Evolutionary conservation across 2,329 filamentous ascomycete species (phyloP).

Genomic region (Penicillium frequentans): DNA sequence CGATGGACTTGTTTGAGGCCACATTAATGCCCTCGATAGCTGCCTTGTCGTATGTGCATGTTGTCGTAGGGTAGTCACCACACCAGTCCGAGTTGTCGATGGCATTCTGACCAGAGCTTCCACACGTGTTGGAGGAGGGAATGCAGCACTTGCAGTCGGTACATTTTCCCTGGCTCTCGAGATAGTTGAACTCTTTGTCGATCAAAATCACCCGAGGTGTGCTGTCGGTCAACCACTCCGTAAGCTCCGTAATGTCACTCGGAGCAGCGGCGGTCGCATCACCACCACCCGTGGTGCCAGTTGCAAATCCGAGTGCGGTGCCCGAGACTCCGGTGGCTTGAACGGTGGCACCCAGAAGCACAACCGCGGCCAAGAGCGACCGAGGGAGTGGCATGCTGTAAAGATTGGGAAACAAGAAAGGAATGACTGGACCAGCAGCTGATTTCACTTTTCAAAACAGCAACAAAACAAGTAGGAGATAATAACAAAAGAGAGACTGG

Average conservation of each 20-base stretch:
- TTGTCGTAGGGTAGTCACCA: no score
- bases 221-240: constrained; percentile 56
- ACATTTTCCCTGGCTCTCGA: constrained; percentile 18
- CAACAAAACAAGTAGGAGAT: no score
- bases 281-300: constrained; percentile 61
- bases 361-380: no score
- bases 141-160: constrained; percentile 30
- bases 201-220: constrained; percentile 60
- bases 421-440: no score
- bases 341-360: no score
- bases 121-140: constrained; percentile 35
- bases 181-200: constrained; percentile 46
- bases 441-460: no score
- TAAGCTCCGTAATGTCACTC: constrained; percentile 53
- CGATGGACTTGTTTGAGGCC: constrained; percentile 56
- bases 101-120: constrained; percentile 53
- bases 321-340: constrained; percentile 21
- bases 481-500: no score
- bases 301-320: constrained; percentile 47
- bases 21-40: constrained; percentile 52
- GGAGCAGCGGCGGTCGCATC: constrained; percentile 54
- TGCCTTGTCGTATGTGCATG: constrained; percentile 46
- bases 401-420: no score
- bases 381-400: no score
- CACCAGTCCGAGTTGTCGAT: constrained; percentile 37